These are phyloP conservation scores for Catharanthus roseus DNA, from an alignment of 257 asterid species.

Conservation along the genomic window DNA sequence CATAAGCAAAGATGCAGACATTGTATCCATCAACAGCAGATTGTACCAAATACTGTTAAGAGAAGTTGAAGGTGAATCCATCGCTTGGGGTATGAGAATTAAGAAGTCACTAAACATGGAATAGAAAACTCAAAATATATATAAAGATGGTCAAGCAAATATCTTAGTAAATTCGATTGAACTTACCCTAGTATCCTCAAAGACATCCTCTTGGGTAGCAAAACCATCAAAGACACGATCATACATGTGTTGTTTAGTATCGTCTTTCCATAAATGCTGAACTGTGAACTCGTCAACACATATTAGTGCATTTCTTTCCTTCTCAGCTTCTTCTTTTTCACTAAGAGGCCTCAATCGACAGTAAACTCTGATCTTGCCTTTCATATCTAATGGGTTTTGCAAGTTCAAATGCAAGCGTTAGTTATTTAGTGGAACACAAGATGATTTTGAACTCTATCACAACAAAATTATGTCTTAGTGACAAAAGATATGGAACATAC, in stretches of 20 bases:
- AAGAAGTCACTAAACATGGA: not conserved
- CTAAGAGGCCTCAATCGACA: conserved; percentile 92
- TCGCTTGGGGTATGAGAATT: not conserved
- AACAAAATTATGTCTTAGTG: not conserved
- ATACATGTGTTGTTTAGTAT: conserved; percentile 80
- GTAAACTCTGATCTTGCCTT: conserved; percentile 92
- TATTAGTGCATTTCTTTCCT: conserved; percentile 53
- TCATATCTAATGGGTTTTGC: conserved; percentile 58
- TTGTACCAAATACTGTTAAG: conserved; percentile 79
- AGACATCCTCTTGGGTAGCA: conserved; percentile 78
- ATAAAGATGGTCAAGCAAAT: no score
- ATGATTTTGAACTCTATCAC: conserved; percentile 6
- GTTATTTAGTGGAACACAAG: conserved; percentile 5
- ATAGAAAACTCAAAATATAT: not conserved
- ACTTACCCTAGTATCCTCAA: conserved; percentile 95
- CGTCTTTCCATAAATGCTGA: conserved; percentile 91
- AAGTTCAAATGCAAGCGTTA: conserved; percentile 4
- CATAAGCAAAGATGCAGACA: conserved; percentile 95
- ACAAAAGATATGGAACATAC: conserved; percentile 27
- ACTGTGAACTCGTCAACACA: conserved; percentile 83
- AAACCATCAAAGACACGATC: conserved; percentile 82
- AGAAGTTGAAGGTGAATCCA: conserved; percentile 5
- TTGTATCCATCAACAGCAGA: conserved; percentile 96
- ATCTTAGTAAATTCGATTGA: not conserved
- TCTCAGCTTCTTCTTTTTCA: conserved; percentile 59